Evolutionary conservation across 176 grass and related monocot species (phyloP).

Genomic region (Areca catechu): DNA sequence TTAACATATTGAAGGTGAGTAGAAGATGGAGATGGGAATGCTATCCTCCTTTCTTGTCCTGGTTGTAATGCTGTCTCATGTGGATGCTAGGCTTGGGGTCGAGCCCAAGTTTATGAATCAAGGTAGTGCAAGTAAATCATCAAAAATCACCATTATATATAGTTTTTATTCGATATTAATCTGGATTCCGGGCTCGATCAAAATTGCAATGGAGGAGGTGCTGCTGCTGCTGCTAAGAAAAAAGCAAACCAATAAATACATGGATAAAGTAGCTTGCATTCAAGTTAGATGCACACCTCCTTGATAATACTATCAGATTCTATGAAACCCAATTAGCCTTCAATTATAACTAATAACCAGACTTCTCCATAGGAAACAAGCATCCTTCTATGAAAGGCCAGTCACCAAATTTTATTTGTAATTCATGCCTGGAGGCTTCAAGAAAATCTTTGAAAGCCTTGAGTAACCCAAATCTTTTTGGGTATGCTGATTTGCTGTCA

Average conservation of each 20-base stretch:
- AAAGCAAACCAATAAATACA: no score
- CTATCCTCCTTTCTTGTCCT: background rate
- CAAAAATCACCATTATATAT: no score
- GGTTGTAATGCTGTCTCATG: background rate
- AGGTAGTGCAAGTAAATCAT: no score
- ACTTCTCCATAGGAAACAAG: background rate
- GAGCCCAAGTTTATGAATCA: no score
- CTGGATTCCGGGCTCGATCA: background rate
- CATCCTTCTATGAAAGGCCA: background rate
- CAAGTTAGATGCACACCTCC: no score
- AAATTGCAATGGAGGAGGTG: background rate
- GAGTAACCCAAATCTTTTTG: background rate
- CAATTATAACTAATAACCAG: no score
- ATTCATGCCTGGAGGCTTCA: slow-evolving; percentile 1
- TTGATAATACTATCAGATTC: no score
- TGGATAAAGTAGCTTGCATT: no score
- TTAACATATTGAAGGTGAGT: background rate
- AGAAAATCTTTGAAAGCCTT: background rate
- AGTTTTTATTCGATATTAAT: background rate
- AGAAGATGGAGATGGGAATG: background rate
- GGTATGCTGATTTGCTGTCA: background rate
- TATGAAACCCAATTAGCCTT: no score
- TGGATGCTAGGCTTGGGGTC: background rate
- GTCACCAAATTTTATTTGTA: background rate
- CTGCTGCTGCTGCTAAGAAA: background rate